Base-by-base conservation (phyloP, 495 filamentous ascomycete species). In the Daldinia decipiens region DNA sequence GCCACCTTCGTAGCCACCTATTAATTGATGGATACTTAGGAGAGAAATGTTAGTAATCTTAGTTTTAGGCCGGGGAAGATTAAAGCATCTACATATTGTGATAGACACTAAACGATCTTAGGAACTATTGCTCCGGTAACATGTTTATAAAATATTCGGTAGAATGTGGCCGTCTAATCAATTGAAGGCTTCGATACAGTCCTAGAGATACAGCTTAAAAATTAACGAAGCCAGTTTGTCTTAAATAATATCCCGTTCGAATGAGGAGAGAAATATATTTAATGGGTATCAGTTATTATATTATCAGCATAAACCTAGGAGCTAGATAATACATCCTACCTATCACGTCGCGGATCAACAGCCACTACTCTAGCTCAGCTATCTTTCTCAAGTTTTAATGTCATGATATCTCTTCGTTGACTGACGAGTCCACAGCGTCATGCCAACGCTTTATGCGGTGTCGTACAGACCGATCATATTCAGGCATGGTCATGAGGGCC, bases 401-500 rank as follows among this genome's bases (percentile, higher is more conserved):
- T 72, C 65, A 4, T 32, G 9, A 1, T 5, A 19, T 50, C 13
- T 40, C 39, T 68, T 77, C 65, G 39, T 47, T 47, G 26, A 68
- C 43, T 0, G 75, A 72, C n/a, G 67, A 15, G 9, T 71, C 63
- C 29, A 74, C 70, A 2, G 50, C 53, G 15, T 31, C 68, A 26
- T 67, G 56, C 75, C 75, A 77, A 31, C 68, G 39, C 38, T 52
- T 67, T 27, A 77, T 29, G 19, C 71, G 75, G 6, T 59, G 38
- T 40, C 74, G 70, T 29, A 71, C 43, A 15, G 62, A 54, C 2
- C 3, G 5, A 5, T 81, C 77, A 40, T 78, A 83, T 59, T 82
- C 81, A 8, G 82, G 82, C 77, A 81, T 65, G 6, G 24, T 70
- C 63, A 79, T 73, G 15, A 83, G 19, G 36, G 79, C 78, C 50